These are phyloP conservation scores for Puccinia polysora DNA, from an alignment of 1,284 basidiomycete species.

Conservation along the genomic window DNA sequence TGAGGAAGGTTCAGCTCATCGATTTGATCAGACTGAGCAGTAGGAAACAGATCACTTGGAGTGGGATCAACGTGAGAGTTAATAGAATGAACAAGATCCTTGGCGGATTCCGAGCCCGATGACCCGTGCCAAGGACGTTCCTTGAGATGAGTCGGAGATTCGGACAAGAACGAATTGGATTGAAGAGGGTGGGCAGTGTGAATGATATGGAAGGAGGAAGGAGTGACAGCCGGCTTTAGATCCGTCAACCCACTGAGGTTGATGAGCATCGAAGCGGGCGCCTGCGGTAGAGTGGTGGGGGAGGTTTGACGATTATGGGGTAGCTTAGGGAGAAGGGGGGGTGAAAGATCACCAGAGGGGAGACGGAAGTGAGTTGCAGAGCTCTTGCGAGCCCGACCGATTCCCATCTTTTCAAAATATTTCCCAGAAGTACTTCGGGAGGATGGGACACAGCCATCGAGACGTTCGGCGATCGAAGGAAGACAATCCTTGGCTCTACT, in stretches of 20 bases:
- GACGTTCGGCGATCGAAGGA: neutral
- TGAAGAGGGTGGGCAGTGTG: neutral
- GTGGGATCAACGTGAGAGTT: too few relatives aligned
- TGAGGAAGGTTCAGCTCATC: too few relatives aligned
- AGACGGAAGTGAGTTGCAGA: constrained; percentile 10
- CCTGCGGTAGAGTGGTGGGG: neutral
- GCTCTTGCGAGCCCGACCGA: neutral
- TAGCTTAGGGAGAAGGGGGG: neutral
- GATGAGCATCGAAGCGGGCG: neutral
- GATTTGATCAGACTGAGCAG: neutral
- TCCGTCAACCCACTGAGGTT: neutral
- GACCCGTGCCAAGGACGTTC: too few relatives aligned
- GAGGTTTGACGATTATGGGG: neutral
- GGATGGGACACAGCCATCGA: neutral
- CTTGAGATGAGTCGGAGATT: neutral
- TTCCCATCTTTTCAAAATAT: neutral
- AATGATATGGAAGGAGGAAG: neutral
- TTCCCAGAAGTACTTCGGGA: neutral
- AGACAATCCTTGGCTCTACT: neutral
- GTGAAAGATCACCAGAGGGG: neutral
- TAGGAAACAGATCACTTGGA: neutral
- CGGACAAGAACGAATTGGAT: neutral
- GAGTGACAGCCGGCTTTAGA: neutral
- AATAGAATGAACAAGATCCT: too few relatives aligned
- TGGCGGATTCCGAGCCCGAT: too few relatives aligned